Percentiles rank a stretch among this genome's conserved stretches.
Evolutionary conservation across 192 early-diverging fungal species (phyloP).

Genomic region (Coemansia sp.): DNA sequence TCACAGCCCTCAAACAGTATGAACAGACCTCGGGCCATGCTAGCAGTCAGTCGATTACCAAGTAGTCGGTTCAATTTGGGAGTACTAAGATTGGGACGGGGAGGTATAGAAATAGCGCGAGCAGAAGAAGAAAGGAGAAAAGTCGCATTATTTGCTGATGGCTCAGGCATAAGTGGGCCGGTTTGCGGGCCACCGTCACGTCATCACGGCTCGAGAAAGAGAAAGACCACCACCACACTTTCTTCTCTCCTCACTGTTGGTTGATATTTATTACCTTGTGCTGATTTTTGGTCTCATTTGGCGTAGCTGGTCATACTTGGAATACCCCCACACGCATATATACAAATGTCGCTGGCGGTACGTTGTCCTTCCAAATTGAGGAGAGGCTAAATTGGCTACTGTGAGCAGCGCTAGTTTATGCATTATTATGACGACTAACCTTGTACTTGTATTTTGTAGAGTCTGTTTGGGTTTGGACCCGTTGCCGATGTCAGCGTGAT

Average conservation of each 20-base stretch:
- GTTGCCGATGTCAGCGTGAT: slow-evolving; percentile 87
- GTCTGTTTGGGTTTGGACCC: slow-evolving; percentile 78
- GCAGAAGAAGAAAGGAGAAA: neutral
- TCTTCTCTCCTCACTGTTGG: neutral
- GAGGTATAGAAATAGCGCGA: neutral
- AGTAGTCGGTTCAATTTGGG: slow-evolving; percentile 10
- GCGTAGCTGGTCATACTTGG: neutral
- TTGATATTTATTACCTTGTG: neutral
- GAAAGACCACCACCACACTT: neutral
- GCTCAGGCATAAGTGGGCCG: neutral
- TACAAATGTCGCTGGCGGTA: slow-evolving; percentile 50
- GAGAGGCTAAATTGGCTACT: neutral
- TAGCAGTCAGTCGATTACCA: slow-evolving; percentile 9
- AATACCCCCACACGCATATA: neutral
- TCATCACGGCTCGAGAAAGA: slow-evolving; percentile 7
- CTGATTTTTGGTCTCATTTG: neutral
- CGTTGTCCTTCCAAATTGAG: slow-evolving; percentile 13
- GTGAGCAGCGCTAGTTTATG: neutral
- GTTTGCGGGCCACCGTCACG: slow-evolving; percentile 1
- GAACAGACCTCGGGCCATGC: slow-evolving; percentile 74
- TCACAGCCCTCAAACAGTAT: slow-evolving; percentile 96
- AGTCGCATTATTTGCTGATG: neutral
- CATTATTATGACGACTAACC: neutral
- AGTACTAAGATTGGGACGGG: neutral
- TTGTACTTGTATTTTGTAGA: slow-evolving; percentile 27